Conservation (phyloP, 2,329 filamentous ascomycete genomes). For the Gnomoniopsis smithogilvyi region DNA sequence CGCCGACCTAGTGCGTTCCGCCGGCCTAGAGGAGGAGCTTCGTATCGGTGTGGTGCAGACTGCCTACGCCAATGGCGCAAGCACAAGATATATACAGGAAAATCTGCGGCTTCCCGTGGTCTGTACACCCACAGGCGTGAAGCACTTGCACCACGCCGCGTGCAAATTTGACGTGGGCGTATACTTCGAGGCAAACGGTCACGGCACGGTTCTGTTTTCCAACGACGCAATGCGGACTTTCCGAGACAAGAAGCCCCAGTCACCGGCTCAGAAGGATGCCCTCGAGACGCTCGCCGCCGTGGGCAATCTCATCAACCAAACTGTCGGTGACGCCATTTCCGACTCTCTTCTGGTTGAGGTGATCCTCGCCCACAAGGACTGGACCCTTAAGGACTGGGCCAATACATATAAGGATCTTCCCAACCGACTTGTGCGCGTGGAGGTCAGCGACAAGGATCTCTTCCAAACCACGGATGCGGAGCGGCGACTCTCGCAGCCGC, state of each 20-base stretch:
- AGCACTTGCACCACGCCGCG: slow-evolving; percentile 96
- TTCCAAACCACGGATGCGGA: slow-evolving; percentile 94
- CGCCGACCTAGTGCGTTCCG: slow-evolving; percentile 77
- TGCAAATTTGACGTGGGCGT: slow-evolving; percentile 92
- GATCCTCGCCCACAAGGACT: slow-evolving; percentile 91
- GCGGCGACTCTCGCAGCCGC: slow-evolving; percentile 76
- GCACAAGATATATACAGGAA: slow-evolving; percentile 87
- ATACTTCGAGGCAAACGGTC: slow-evolving; percentile 98
- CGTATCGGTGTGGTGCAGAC: slow-evolving; percentile 96
- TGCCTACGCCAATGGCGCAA: slow-evolving; percentile 94
- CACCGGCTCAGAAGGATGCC: slow-evolving; percentile 85
- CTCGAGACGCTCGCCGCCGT: slow-evolving; percentile 81
- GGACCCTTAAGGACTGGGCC: slow-evolving; percentile 88
- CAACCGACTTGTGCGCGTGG: slow-evolving; percentile 90
- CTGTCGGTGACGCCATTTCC: slow-evolving; percentile 91
- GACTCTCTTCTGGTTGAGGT: slow-evolving; percentile 96
- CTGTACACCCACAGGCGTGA: slow-evolving; percentile 93
- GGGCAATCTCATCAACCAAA: slow-evolving; percentile 94
- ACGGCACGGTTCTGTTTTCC: slow-evolving; percentile 95
- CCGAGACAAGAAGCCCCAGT: slow-evolving; percentile 76
- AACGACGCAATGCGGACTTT: slow-evolving; percentile 77
- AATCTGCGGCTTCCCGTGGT: slow-evolving; percentile 85
- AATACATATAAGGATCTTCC: slow-evolving; percentile 91
- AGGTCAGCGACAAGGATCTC: slow-evolving; percentile 81
- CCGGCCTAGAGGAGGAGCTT: slow-evolving; percentile 74